These are phyloP conservation scores for Phytophthora multivora DNA, from an alignment of 352 stramenopile species.

Conservation along the genomic window DNA sequence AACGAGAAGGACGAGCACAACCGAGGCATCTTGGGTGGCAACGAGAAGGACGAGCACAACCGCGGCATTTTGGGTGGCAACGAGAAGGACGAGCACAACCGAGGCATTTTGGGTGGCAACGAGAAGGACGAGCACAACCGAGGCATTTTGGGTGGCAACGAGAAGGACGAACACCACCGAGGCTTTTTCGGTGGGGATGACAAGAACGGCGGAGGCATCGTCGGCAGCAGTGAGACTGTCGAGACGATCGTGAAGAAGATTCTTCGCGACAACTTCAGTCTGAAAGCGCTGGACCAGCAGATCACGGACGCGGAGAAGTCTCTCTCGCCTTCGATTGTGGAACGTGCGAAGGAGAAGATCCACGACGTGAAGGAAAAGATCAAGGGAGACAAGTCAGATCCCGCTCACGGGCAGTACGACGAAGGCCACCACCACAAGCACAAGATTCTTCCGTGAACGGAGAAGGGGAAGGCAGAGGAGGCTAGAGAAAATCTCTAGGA, in stretches of 20 bases:
- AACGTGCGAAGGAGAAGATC: slow-evolving; percentile 35
- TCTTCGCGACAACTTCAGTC: slow-evolving; percentile 30
- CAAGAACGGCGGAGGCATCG: slow-evolving; percentile 26
- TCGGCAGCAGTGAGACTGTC: slow-evolving; percentile 31
- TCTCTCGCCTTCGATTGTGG: slow-evolving; percentile 30
- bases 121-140: slow-evolving; percentile 4
- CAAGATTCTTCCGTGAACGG: slow-evolving; percentile 1
- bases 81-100: slow-evolving; percentile 19
- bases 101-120: slow-evolving; percentile 16
- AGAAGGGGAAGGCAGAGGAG: not conserved
- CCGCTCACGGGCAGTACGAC: slow-evolving; percentile 3
- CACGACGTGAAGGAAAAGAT: slow-evolving; percentile 39
- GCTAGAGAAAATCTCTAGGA: slow-evolving; percentile 1
- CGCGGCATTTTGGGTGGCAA: slow-evolving; percentile 1
- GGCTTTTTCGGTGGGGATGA: slow-evolving; percentile 8
- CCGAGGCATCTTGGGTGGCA: not conserved
- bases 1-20: slow-evolving; percentile 16
- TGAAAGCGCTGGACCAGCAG: slow-evolving; percentile 27
- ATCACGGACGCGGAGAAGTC: slow-evolving; percentile 28
- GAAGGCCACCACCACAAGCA: slow-evolving; percentile 19
- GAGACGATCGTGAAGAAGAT: slow-evolving; percentile 30
- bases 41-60: slow-evolving; percentile 7
- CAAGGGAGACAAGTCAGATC: slow-evolving; percentile 29
- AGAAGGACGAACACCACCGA: slow-evolving; percentile 8
- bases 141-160: not conserved